Conservation (phyloP, 441 rosid genomes). For the Hura crepitans region DNA sequence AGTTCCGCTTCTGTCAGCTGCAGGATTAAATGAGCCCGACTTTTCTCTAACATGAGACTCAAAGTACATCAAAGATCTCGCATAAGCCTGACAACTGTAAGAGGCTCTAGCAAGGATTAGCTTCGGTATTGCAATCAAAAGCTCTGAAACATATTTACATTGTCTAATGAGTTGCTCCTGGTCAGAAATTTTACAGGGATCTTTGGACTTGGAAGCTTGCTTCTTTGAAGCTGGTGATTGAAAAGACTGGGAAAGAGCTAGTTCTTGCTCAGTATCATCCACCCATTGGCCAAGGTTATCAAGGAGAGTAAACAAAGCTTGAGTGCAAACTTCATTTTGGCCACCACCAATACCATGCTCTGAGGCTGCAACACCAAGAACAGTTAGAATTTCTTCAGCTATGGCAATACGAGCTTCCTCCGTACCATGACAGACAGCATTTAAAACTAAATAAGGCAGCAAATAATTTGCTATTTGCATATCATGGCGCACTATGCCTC, state of each 20-base stretch:
- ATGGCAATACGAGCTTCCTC: conserved; percentile 84
- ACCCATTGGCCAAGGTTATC: conserved; percentile 99
- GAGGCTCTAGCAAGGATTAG: conserved; percentile 92
- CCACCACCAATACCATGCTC: conserved; percentile 61
- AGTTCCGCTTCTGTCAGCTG: conserved; percentile 78
- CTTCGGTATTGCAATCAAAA: conserved; percentile 80
- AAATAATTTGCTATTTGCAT: conserved; percentile 90
- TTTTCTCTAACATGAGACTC: conserved; percentile 87
- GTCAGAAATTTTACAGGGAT: conserved; percentile 44
- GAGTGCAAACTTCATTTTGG: conserved; percentile 93
- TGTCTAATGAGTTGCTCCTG: conserved; percentile 79
- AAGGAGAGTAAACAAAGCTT: conserved; percentile 94
- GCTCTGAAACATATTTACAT: conserved; percentile 89
- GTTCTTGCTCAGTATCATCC: conserved; percentile 84
- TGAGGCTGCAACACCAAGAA: conserved; percentile 88
- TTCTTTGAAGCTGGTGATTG: conserved; percentile 60
- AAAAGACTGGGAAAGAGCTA: conserved; percentile 72
- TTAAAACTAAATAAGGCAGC: conserved; percentile 88
- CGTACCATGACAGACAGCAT: conserved; percentile 89
- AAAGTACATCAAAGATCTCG: conserved; percentile 95
- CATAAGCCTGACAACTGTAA: conserved; percentile 93
- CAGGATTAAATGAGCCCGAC: conserved; percentile 95
- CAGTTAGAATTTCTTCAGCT: conserved; percentile 80
- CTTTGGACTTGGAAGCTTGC: conserved; percentile 59
- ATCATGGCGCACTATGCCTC: conserved; percentile 98